Percentiles rank a stretch among this genome's conserved stretches.
phyloP scores from a whole-genome alignment of 352 stramenopile genomes.

The Phytophthora citrophthora region DNA sequence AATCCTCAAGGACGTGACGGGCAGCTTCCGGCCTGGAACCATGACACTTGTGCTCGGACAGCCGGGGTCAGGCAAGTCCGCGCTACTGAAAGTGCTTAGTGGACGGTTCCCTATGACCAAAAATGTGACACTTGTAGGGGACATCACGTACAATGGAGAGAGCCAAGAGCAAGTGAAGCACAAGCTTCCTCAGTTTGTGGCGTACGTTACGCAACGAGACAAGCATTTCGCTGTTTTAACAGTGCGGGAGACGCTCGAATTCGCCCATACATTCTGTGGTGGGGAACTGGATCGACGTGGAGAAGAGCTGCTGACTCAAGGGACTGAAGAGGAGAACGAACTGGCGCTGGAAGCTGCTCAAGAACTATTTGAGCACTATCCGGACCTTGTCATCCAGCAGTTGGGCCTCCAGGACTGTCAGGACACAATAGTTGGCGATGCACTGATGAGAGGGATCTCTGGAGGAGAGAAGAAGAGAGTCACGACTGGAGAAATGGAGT shows the following conservation, averaged over 20 bases:
- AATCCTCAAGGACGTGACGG: constrained; percentile 43
- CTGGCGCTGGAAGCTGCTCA: constrained; percentile 18
- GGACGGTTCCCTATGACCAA: constrained; percentile 36
- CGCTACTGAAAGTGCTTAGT: constrained; percentile 49
- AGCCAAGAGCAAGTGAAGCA: constrained; percentile 17
- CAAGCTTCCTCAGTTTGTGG: constrained; percentile 38
- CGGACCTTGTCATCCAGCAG: constrained; percentile 50
- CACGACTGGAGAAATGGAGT: constrained; percentile 66
- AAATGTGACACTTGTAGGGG: constrained; percentile 33
- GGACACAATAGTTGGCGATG: constrained; percentile 59
- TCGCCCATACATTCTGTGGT: constrained; percentile 47
- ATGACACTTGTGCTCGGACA: constrained; percentile 56
- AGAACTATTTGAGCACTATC: constrained; percentile 33
- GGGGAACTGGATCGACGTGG: constrained; percentile 23
- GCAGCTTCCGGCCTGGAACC: constrained; percentile 36
- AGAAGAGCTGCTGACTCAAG: constrained; percentile 28
- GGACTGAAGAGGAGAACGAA: constrained; percentile 42
- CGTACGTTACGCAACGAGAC: constrained; percentile 46
- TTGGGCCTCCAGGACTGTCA: constrained; percentile 49
- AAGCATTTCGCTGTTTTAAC: constrained; percentile 43
- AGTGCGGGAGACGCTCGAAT: constrained; percentile 55
- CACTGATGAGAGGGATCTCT: constrained; percentile 51
- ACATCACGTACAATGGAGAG: constrained; percentile 48
- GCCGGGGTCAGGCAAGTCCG: constrained; percentile 46
- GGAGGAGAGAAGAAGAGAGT: constrained; percentile 61